These are phyloP conservation scores for Colletotrichum tropicicola DNA, from an alignment of 2,329 filamentous ascomycete species.

Conservation along the genomic window DNA sequence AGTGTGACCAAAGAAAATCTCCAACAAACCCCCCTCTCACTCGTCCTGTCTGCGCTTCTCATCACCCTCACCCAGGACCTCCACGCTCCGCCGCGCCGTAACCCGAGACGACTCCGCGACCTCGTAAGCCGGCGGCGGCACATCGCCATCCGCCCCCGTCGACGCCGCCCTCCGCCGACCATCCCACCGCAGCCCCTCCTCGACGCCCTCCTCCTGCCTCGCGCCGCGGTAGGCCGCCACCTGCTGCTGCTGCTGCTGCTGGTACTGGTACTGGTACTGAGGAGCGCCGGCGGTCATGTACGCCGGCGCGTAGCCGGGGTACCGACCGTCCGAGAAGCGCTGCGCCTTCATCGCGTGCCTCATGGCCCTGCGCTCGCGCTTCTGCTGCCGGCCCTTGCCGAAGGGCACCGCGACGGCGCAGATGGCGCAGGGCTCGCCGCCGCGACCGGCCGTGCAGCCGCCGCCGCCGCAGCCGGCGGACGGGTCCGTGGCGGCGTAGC, in stretches of 20 bases:
- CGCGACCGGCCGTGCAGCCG: neutral
- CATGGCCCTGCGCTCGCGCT: slow-evolving; percentile 10
- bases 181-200: neutral
- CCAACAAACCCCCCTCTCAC: too few relatives aligned
- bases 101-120: neutral
- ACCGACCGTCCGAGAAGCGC: slow-evolving; percentile 3
- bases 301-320: neutral
- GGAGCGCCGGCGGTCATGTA: neutral
- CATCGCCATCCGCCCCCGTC: neutral
- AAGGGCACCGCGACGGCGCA: slow-evolving; percentile 21
- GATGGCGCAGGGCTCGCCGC: slow-evolving; percentile 23
- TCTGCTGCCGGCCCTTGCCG: slow-evolving; percentile 24
- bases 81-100: slow-evolving; percentile 10
- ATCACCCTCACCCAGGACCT: neutral
- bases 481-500: neutral
- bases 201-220: slow-evolving; percentile 9
- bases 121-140: slow-evolving; percentile 26
- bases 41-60: neutral
- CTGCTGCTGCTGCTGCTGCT: neutral
- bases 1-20: too few relatives aligned
- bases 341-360: slow-evolving; percentile 19
- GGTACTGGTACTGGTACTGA: neutral
- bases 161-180: slow-evolving; percentile 1
- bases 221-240: neutral
- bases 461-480: neutral